Evolutionary conservation across 331 rosid species (phyloP).

Genomic region (Malus hybrid): DNA sequence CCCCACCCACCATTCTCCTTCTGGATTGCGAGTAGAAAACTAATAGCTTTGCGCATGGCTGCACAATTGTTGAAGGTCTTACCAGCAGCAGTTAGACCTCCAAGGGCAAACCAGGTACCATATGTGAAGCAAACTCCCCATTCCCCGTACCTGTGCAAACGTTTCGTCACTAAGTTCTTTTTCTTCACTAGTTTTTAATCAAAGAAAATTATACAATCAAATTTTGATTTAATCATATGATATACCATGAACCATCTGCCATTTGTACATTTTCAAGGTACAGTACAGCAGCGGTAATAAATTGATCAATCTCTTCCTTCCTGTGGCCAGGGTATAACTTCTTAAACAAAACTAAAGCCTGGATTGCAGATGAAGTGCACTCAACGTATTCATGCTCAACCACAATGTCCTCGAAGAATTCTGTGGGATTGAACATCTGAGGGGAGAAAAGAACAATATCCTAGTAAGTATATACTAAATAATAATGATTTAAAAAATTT

Average conservation of each 20-base stretch:
- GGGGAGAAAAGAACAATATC: background rate
- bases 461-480: background rate
- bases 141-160: constrained; percentile 27
- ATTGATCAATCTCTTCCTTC: constrained; percentile 11
- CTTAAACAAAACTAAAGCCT: constrained; percentile 30
- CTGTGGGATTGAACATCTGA: constrained; percentile 60
- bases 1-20: constrained; percentile 80
- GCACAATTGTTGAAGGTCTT: constrained; percentile 43
- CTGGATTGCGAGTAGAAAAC: constrained; percentile 46
- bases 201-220: background rate
- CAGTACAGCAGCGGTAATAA: background rate
- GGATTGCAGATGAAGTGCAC: constrained; percentile 56
- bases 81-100: constrained; percentile 45
- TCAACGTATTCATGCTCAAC: constrained; percentile 71
- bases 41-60: constrained; percentile 45
- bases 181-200: background rate
- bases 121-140: background rate
- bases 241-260: constrained; percentile 14
- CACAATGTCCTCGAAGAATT: constrained; percentile 58
- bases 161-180: background rate
- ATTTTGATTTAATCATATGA: background rate
- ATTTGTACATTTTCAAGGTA: constrained; percentile 2
- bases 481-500: background rate
- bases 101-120: background rate
- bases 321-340: constrained; percentile 14